Evolutionary conservation across 768 basidiomycete species (phyloP), one percentile per base, ranked within the genome.

Genomic region (Serendipita indica): DNA sequence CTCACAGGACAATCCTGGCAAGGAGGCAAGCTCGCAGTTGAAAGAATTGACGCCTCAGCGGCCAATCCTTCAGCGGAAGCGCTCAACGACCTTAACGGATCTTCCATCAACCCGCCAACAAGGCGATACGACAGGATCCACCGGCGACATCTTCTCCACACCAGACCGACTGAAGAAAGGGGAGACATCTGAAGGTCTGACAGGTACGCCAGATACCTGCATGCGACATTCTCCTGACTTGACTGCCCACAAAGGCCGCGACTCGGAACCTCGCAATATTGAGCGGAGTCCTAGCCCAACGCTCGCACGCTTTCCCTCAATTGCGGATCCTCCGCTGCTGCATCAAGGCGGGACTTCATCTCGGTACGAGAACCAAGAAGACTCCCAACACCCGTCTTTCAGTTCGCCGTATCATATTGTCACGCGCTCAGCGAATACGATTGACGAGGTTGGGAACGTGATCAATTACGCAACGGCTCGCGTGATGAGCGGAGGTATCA

Each of bases 391-490:
- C 27, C 41, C 41, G 5, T 43, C 41, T 25, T 43, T 43, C 16
- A 43, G 27, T 18, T 43, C 41, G 5, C 20, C 49, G 30, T 54
- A 54, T 27, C 30, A 27, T 28, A 28, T 54, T 30, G 49, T 54
- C 10, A 54, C 20, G 1, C 20, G 49, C 7, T 54, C 49, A 14
- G 49, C 49, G n/a, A 54, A 54, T 27, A 28, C 30, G 20, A 10
- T 54, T 7, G 49, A 54, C 30, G 49, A 54, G n/a, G 49, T 28
- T 3, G 30, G 20, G 10, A 54, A 54, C 30, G 10, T 54, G 20
- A 54, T 54, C 49, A 28, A 54, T n/a, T 54, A 54, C 30, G 20
- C 49, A 28, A 54, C 49, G 16, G 49, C 49, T n/a, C 49, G 49
- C 20, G 49, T 54, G 10, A 54, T 54, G 49, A 54, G 49, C 30